Evolutionary conservation across 2,329 filamentous ascomycete genomes (phyloP).

Genomic region (Xylariaceae sp.): DNA sequence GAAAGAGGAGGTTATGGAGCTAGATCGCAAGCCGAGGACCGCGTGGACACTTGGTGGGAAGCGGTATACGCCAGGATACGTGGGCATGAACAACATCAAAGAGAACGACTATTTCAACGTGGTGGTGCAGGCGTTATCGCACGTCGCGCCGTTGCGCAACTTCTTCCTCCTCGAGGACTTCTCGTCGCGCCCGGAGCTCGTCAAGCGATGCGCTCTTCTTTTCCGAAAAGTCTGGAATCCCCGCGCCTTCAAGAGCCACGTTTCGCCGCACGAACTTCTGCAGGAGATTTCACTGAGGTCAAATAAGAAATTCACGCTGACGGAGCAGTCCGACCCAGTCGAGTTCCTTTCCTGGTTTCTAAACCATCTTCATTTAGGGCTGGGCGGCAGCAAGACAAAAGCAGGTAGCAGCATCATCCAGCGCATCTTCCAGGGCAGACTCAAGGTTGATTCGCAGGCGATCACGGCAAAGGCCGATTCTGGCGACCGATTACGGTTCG

Average conservation of each 20-base stretch:
- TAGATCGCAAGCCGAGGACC: constrained; percentile 62
- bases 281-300: constrained; percentile 90
- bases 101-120: constrained; percentile 99
- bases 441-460: constrained; percentile 88
- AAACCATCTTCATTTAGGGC: constrained; percentile 85
- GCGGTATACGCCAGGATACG: constrained; percentile 87
- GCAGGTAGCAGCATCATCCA: constrained; percentile 83
- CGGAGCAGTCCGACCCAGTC: constrained; percentile 86
- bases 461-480: constrained; percentile 89
- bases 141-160: constrained; percentile 84
- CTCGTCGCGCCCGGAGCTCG: constrained; percentile 65
- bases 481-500: constrained; percentile 82
- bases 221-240: constrained; percentile 98
- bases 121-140: constrained; percentile 82
- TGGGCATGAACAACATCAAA: constrained; percentile 99
- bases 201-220: constrained; percentile 79
- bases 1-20: constrained; percentile 68
- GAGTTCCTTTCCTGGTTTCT: constrained; percentile 98
- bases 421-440: constrained; percentile 83
- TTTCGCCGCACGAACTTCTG: constrained; percentile 93
- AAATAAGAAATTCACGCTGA: constrained; percentile 87
- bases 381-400: constrained; percentile 85
- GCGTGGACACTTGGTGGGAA: constrained; percentile 76
- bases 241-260: constrained; percentile 90
- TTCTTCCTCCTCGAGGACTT: constrained; percentile 87